Evolutionary conservation across 345 rosid genomes (phyloP), one percentile per base, ranked within the genome.

Genomic region (Aquilaria sinensis): DNA sequence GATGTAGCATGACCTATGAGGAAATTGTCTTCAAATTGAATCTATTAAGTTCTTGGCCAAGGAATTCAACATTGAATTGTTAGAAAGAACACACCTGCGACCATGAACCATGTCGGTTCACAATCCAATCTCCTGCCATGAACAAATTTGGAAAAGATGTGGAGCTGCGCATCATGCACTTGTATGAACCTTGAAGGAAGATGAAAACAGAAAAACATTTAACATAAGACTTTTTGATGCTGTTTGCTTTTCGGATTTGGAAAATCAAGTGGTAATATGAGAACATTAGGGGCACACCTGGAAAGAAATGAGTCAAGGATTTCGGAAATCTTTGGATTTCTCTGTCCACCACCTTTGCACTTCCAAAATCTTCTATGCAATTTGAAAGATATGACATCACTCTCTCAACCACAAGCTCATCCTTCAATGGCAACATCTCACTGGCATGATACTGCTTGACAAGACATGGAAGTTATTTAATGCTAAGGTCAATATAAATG

Each of bases 81-180:
- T 34, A 34, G 41, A 34, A 34, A 34, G 41, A 34, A 34, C 41
- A 34, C 3, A 78, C 81, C 83, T 80, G 84, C 53, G 85, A 81
- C 83, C 94, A 84, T 12, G 90, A 84, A 53, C 90, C 90, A 30
- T 84, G 90, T 7, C 88, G 72, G 50, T 57, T 79, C 60, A 77
- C 57, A 10, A 84, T 79, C 92, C 92, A 83, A 70, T 83, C 85
- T 56, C 88, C 85, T 1, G 92, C 88, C 85, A 85, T 76, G 74
- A 85, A 85, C 71, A 85, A 53, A 64, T 85, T 85, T 0, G 77
- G 78, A 65, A 79, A 74, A 12, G 85, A 79, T 37, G 88, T 81
- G 14, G 79, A 75, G 0, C 83, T 81, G 0, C 77, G 73, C 83
- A 83, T 81, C 90, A 83, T 76, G 74, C 77, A 61, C 72, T 78